Conservation (phyloP, 805 yeast genomes). For the Saturnispora halmiae region DNA sequence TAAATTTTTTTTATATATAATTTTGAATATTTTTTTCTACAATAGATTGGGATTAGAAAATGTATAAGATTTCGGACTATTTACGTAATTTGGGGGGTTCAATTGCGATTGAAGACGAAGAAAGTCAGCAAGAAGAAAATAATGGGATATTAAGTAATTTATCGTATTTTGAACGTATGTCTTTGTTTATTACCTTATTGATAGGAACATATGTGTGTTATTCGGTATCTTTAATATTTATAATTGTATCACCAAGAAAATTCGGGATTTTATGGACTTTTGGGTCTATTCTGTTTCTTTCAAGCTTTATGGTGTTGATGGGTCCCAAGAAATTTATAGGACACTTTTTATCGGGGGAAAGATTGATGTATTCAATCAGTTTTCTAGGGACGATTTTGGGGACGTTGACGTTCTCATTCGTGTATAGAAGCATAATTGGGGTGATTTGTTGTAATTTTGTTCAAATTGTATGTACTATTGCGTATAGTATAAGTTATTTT, state of each 20-base stretch:
- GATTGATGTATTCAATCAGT: constrained; percentile 64
- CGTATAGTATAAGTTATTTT: constrained; percentile 81
- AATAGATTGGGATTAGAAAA: too few relatives aligned
- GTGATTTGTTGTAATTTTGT: constrained; percentile 61
- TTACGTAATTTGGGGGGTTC: not conserved
- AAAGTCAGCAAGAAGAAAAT: not conserved
- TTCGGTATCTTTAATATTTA: constrained; percentile 63
- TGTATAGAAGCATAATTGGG: constrained; percentile 53
- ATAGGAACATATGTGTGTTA: constrained; percentile 66
- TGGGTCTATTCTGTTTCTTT: constrained; percentile 72
- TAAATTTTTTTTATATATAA: too few relatives aligned
- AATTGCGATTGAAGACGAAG: not conserved
- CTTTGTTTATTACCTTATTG: constrained; percentile 67
- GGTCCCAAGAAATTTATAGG: constrained; percentile 69
- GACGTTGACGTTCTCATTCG: constrained; percentile 64
- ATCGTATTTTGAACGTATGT: constrained; percentile 65
- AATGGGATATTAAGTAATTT: constrained; percentile 18
- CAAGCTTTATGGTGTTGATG: constrained; percentile 77
- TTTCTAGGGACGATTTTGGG: constrained; percentile 54
- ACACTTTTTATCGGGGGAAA: constrained; percentile 59
- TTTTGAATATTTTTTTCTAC: too few relatives aligned
- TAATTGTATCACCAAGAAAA: constrained; percentile 70
- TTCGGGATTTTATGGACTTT: constrained; percentile 80
- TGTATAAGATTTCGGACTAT: too few relatives aligned
- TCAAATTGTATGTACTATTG: constrained; percentile 70